Conservation (phyloP, 805 yeast species). For the Ogataea polymorpha region DNA sequence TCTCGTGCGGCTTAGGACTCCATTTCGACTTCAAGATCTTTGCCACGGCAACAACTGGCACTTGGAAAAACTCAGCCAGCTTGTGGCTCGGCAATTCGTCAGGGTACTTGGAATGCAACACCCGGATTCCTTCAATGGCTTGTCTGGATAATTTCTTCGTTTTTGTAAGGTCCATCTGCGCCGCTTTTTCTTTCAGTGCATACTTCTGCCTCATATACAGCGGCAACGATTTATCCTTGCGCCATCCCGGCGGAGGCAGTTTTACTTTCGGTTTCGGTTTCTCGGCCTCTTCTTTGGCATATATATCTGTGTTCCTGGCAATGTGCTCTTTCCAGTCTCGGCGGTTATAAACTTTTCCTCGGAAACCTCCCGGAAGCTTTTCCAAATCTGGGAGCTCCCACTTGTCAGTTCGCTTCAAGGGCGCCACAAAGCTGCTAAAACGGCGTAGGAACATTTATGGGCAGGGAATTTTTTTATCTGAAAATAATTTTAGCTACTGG, state of each 20-base stretch:
- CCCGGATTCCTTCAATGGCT: constrained; percentile 62
- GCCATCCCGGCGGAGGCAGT: constrained; percentile 48
- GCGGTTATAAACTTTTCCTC: constrained; percentile 33
- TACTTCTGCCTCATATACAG: constrained; percentile 71
- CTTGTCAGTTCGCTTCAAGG: constrained; percentile 19
- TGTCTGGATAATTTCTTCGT: constrained; percentile 61
- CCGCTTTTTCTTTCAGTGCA: constrained; percentile 59
- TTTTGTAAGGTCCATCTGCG: constrained; percentile 64
- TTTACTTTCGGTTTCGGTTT: constrained; percentile 15
- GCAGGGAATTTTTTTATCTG: not conserved
- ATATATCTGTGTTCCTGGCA: constrained; percentile 19
- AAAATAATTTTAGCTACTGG: not conserved
- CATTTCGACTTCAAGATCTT: constrained; percentile 76
- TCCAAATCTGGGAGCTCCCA: constrained; percentile 38
- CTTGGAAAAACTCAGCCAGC: constrained; percentile 59
- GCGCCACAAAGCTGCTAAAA: not conserved
- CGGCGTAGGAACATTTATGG: constrained; percentile 3
- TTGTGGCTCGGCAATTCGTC: constrained; percentile 51
- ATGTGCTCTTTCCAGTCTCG: constrained; percentile 27
- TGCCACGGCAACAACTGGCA: constrained; percentile 80
- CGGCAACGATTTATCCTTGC: constrained; percentile 40
- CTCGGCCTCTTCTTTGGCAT: constrained; percentile 13
- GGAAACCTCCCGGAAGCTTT: constrained; percentile 33
- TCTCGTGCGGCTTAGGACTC: constrained; percentile 62
- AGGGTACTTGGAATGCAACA: constrained; percentile 56